Evolutionary conservation across 352 stramenopile genomes (phyloP).

Genomic region (Achlya hypogyna): DNA sequence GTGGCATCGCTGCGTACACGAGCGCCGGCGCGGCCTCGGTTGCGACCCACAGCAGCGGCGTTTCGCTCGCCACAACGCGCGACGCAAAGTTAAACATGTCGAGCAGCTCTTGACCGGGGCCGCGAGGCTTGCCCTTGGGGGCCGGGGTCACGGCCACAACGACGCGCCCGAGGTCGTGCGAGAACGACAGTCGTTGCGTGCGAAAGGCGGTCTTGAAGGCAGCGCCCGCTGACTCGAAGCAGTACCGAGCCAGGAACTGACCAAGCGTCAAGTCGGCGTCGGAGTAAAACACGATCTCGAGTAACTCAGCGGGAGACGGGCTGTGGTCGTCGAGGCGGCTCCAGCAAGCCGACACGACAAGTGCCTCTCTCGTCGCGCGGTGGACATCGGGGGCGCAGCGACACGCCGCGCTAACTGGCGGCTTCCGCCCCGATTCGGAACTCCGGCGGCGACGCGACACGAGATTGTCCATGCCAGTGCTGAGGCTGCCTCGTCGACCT

Average conservation of each 20-base stretch:
- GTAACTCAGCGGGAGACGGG: slow-evolving; percentile 78
- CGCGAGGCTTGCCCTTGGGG: slow-evolving; percentile 37
- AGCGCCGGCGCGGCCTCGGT: not conserved
- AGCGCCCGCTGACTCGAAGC: slow-evolving; percentile 50
- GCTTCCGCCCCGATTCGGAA: not conserved
- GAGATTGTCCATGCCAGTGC: slow-evolving; percentile 75
- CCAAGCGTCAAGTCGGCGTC: slow-evolving; percentile 74
- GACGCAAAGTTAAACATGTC: slow-evolving; percentile 19
- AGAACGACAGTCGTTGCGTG: slow-evolving; percentile 75
- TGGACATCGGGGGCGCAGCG: slow-evolving; percentile 56
- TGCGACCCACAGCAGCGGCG: slow-evolving; percentile 5
- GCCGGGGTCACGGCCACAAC: slow-evolving; percentile 58
- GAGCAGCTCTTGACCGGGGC: slow-evolving; percentile 8
- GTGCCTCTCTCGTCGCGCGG: slow-evolving; percentile 44
- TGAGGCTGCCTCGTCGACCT: not conserved
- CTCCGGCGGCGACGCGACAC: slow-evolving; percentile 46
- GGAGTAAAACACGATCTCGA: slow-evolving; percentile 84
- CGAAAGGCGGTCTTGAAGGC: slow-evolving; percentile 75
- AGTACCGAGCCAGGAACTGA: slow-evolving; percentile 74
- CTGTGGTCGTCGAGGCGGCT: slow-evolving; percentile 63
- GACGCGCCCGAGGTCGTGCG: slow-evolving; percentile 66
- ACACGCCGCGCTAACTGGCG: slow-evolving; percentile 28
- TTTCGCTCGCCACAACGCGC: not conserved
- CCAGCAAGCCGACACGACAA: slow-evolving; percentile 82
- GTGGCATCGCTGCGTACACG: slow-evolving; percentile 42